Evolutionary conservation across 305 asterid species (phyloP).

Genomic region (Rubia occidens): DNA sequence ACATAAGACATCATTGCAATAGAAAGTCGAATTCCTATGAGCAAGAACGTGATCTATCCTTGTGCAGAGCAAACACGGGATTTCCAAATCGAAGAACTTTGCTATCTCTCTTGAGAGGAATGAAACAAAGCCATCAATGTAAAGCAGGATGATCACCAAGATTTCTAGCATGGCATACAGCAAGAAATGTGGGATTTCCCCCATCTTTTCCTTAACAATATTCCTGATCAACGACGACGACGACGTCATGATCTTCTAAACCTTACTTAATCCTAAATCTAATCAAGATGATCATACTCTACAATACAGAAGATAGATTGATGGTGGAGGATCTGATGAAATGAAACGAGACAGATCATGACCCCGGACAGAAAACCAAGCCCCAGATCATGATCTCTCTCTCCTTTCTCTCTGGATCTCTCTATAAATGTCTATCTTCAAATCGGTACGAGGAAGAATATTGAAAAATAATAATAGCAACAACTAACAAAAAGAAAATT

Average conservation of each 20-base stretch:
- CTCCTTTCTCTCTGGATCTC: slow-evolving; percentile 10
- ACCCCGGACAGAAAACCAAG: slow-evolving; percentile 27
- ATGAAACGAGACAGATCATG: slow-evolving; percentile 49
- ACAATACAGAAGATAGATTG: slow-evolving; percentile 6
- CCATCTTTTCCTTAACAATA: slow-evolving; percentile 39
- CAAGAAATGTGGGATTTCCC: slow-evolving; percentile 41
- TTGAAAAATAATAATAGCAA: background rate
- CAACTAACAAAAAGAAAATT: background rate
- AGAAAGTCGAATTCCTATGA: slow-evolving; percentile 34
- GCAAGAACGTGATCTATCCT: slow-evolving; percentile 66
- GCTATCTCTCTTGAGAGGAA: slow-evolving; percentile 56
- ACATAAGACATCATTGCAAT: slow-evolving; percentile 71
- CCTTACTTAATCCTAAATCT: background rate
- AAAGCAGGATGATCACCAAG: slow-evolving; percentile 60
- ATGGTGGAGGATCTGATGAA: slow-evolving; percentile 19
- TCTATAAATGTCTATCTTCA: slow-evolving; percentile 11
- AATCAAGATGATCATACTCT: slow-evolving; percentile 3
- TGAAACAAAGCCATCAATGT: slow-evolving; percentile 65
- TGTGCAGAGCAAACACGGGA: slow-evolving; percentile 72
- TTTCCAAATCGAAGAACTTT: slow-evolving; percentile 41
- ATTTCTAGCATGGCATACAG: slow-evolving; percentile 61
- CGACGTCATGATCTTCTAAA: slow-evolving; percentile 17
- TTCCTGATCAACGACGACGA: slow-evolving; percentile 28
- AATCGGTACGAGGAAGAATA: slow-evolving; percentile 22
- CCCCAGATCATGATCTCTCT: slow-evolving; percentile 55